Conservation (phyloP, 345 rosid genomes). For the Clarkia xantiana region DNA sequence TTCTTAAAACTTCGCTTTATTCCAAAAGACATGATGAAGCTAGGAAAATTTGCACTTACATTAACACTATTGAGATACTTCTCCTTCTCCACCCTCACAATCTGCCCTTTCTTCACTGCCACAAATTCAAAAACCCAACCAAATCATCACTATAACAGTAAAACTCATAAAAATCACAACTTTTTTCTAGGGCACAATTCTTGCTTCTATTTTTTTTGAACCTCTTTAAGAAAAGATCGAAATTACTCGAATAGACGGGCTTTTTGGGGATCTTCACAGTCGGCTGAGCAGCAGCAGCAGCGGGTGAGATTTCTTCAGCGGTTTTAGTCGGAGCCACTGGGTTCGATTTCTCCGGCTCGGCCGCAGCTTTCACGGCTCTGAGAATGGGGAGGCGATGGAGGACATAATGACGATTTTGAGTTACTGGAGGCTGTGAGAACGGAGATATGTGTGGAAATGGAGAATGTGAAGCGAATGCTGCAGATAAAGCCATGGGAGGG, state of each 20-base stretch:
- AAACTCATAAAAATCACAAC: too few relatives aligned
- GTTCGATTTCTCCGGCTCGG: slow-evolving; percentile 43
- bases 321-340: slow-evolving; percentile 16
- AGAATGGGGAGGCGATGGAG: slow-evolving; percentile 12
- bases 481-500: slow-evolving; percentile 49
- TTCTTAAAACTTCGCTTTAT: not conserved
- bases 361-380: slow-evolving; percentile 18
- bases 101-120: slow-evolving; percentile 97
- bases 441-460: slow-evolving; percentile 20
- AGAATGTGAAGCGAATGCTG: slow-evolving; percentile 21
- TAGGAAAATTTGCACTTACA: slow-evolving; percentile 21
- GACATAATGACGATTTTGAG: slow-evolving; percentile 4
- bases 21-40: too few relatives aligned
- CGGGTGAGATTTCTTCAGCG: slow-evolving; percentile 10
- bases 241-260: slow-evolving; percentile 82
- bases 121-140: not conserved
- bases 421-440: slow-evolving; percentile 10
- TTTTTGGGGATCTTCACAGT: slow-evolving; percentile 43
- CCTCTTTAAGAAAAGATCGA: not conserved
- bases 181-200: not conserved
- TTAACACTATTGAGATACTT: slow-evolving; percentile 83
- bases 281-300: slow-evolving; percentile 24
- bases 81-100: slow-evolving; percentile 93
- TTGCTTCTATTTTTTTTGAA: not conserved
- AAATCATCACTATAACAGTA: not conserved